Evolutionary conservation across 2,329 filamentous ascomycete genomes (phyloP), one percentile per base, ranked within the genome.

Genomic region (Neurospora crassa): DNA sequence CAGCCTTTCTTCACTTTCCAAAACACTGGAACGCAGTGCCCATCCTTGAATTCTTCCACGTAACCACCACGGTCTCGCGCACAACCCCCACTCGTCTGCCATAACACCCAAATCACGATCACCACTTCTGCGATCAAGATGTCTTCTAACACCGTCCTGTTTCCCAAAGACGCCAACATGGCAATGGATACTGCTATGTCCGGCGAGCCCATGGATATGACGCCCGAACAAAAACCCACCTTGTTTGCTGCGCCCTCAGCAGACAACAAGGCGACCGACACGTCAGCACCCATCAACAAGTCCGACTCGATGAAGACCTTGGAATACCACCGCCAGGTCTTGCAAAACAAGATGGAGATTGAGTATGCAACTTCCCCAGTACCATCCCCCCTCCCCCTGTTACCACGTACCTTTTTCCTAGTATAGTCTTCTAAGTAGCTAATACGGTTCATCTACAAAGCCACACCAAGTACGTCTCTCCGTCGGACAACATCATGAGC

Each of bases 401-500:
- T 16, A 24, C 29, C 29, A 41, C 11, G 5, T 14, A 42, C 4
- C 34, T 68, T 18, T n/a, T n/a, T n/a, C n/a, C 34, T 41, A 41
- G 42, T 11, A 5, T 10, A 8, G 16, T 63, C 8, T 11, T 29
- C 29, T 29, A 29, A 29, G 24, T 29, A 18, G 53, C 16, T 63
- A 18, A 63, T 37, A 45, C 37, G 68, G 45, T 24, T 37, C 20
- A 29, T 47, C 12, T 53, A 8, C 12, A 72, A 59, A 47, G 53
- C 43, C 68, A 47, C 74, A 79, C 76, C 73, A 77, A 75, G 76
- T 95, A 94, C 82, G 85, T 94, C 79, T 94, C 91, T 20, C 93
- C 93, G 2, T 94, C 92, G n/a, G 93, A 96, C 81, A 90, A 89
- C 82, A 94, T 96, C 84, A 92, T 94, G 90, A 94, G 91, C 77